Evolutionary conservation across 1,139 yeast genomes (phyloP).

Genomic region (Suhomyces panamericanus): DNA sequence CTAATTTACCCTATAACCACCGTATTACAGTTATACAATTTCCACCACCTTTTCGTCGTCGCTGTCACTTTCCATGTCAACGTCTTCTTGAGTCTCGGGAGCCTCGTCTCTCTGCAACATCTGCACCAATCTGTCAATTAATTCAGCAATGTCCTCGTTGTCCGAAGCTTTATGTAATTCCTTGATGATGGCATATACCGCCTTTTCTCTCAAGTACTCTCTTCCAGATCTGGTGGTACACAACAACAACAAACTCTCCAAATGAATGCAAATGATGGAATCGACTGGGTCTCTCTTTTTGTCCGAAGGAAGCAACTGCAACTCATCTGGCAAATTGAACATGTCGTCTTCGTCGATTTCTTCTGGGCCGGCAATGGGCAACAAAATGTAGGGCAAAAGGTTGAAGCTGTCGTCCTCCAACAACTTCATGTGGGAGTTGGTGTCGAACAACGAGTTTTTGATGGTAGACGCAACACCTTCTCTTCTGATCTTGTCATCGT

Average conservation of each 20-base stretch:
- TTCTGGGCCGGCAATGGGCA: slow-evolving; percentile 85
- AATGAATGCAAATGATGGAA: slow-evolving; percentile 66
- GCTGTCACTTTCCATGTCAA: slow-evolving; percentile 32
- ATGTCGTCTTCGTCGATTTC: slow-evolving; percentile 79
- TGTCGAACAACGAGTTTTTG: slow-evolving; percentile 84
- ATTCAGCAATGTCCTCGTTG: slow-evolving; percentile 62
- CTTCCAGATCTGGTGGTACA: slow-evolving; percentile 75
- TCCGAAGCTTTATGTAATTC: slow-evolving; percentile 75
- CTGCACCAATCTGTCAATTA: slow-evolving; percentile 76
- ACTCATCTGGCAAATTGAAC: slow-evolving; percentile 85
- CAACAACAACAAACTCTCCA: slow-evolving; percentile 73
- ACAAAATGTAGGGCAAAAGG: slow-evolving; percentile 73
- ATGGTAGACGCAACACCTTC: slow-evolving; percentile 93
- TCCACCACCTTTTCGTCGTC: slow-evolving; percentile 53
- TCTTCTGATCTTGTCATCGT: slow-evolving; percentile 75
- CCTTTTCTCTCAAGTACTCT: slow-evolving; percentile 70
- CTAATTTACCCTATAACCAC: background rate
- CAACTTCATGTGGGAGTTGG: slow-evolving; percentile 62
- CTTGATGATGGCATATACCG: slow-evolving; percentile 81
- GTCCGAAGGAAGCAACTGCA: slow-evolving; percentile 76
- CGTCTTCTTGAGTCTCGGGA: slow-evolving; percentile 28
- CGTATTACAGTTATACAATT: slow-evolving; percentile 34
- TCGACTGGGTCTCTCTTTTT: slow-evolving; percentile 73
- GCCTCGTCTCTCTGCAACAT: slow-evolving; percentile 91
- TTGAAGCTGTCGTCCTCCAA: slow-evolving; percentile 66